These are phyloP conservation scores for Colletotrichum caudatum DNA, from an alignment of 2,329 filamentous ascomycete genomes.

Conservation along the genomic window DNA sequence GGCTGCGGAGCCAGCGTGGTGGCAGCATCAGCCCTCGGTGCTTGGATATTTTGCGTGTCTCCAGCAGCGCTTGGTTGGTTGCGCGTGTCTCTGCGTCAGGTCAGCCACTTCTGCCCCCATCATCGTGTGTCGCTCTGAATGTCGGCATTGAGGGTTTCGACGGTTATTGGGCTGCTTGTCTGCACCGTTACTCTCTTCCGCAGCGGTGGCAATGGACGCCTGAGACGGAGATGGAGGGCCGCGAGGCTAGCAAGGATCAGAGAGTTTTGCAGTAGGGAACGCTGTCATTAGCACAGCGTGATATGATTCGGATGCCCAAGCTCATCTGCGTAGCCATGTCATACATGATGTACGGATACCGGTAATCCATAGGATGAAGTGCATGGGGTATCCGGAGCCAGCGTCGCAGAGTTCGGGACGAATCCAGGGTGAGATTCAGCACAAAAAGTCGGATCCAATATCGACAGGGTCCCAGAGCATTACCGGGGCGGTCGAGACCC, in stretches of 20 bases:
- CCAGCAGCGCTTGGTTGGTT: neutral
- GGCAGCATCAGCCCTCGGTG: conserved; percentile 3
- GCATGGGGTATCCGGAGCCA: conserved; percentile 22
- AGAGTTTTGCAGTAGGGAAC: conserved; percentile 15
- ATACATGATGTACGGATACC: neutral
- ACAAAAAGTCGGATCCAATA: neutral
- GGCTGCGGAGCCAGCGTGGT: neutral
- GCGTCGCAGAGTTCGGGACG: conserved; percentile 28
- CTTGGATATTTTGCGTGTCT: conserved; percentile 9
- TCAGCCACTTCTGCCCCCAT: neutral
- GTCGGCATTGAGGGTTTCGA: neutral
- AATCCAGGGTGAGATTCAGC: conserved; percentile 23
- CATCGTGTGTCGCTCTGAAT: neutral
- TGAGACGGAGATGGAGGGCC: conserved; percentile 7
- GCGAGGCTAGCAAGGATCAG: conserved; percentile 20
- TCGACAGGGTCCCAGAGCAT: conserved; percentile 7
- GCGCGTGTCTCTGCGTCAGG: neutral
- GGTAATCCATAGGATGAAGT: conserved; percentile 1
- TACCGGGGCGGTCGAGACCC: neutral
- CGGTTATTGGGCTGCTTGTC: conserved; percentile 6
- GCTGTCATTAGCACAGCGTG: conserved; percentile 14
- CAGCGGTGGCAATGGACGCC: conserved; percentile 24
- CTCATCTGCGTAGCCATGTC: too few relatives aligned
- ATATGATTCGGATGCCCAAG: neutral
- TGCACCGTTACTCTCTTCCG: conserved; percentile 17